Base-by-base conservation (phyloP, 129 eudicot species). In the Flaveria ramosissima region DNA sequence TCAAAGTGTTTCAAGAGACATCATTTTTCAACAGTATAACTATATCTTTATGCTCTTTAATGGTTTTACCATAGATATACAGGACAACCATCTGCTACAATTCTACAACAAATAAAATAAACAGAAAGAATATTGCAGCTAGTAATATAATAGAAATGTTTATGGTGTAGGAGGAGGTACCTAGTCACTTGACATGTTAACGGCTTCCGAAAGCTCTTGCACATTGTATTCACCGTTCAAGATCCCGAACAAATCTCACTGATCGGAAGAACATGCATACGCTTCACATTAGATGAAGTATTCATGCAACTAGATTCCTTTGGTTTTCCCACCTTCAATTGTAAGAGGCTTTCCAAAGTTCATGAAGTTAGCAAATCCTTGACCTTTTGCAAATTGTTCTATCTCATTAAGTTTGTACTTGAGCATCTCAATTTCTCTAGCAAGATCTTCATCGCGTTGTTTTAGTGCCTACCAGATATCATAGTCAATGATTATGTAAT, bases 371-470 rank as follows among this genome's bases (percentile, higher is more conserved):
- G 76, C 70, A 30, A 78, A 83, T 62, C 86, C 87, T 43, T 71
- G 88, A 63, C 81, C 88, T 82, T 83, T 84, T 14, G 78, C 61
- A 72, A 70, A 77, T 56, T 82, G 76, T 80, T 90, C 96, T 50
- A 90, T 42, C 68, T 82, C 85, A 17, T 65, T 76, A 27, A 86
- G 36, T 71, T 74, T 88, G 68, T 73, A 74, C 78, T 84, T 88
- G n/a, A 90, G 89, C 77, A 76, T 74, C 77, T 88, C 93, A 39
- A 88, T 60, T 75, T 90, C 93, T 80, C 82, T 76, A 17, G 89
- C 76, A 52, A 88, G 82, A 74, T 88, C 89, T 21, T 88, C 93
- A 61, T 86, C 91, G 12, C 83, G 85, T 73, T 88, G 89, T 75
- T 74, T 88, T 78, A 88, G 32, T 43, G 73, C 88, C 96, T 90